Conservation (phyloP, 257 asterid species). For the Solanum stenotomum region DNA sequence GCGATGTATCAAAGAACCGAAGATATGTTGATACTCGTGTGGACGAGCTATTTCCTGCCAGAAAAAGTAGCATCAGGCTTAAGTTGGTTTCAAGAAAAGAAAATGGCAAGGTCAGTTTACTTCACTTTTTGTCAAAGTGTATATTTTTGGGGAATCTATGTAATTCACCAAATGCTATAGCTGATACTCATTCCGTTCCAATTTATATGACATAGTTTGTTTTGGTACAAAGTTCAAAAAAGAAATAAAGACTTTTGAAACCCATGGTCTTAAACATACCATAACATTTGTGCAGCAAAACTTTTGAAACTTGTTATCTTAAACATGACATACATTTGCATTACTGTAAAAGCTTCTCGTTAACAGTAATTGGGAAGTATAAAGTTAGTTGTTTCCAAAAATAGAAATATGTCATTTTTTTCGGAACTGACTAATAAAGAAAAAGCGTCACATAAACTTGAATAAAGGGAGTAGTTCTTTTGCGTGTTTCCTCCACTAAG, state of each 20-base stretch:
- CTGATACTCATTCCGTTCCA: background rate
- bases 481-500: background rate
- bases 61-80: slow-evolving; percentile 44
- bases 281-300: background rate
- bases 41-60: slow-evolving; percentile 54
- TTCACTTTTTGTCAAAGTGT: background rate
- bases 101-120: slow-evolving; percentile 38
- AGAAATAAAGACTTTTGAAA: background rate
- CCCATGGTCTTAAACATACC: background rate
- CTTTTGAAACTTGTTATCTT: background rate
- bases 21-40: slow-evolving; percentile 49
- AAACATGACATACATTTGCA: background rate
- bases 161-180: background rate
- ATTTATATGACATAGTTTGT: background rate
- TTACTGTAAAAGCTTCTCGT: background rate
- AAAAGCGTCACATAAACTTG: background rate
- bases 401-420: background rate
- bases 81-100: slow-evolving; percentile 45
- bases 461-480: background rate
- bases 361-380: background rate
- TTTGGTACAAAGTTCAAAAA: background rate
- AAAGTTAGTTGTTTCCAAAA: background rate
- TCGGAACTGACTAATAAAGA: background rate
- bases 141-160: background rate
- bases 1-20: slow-evolving; percentile 38